A percentile compares a stretch with the other conserved stretches of the same genome.
phyloP scores from a whole-genome alignment of 164 flowering plant species.

The Piper betle region DNA sequence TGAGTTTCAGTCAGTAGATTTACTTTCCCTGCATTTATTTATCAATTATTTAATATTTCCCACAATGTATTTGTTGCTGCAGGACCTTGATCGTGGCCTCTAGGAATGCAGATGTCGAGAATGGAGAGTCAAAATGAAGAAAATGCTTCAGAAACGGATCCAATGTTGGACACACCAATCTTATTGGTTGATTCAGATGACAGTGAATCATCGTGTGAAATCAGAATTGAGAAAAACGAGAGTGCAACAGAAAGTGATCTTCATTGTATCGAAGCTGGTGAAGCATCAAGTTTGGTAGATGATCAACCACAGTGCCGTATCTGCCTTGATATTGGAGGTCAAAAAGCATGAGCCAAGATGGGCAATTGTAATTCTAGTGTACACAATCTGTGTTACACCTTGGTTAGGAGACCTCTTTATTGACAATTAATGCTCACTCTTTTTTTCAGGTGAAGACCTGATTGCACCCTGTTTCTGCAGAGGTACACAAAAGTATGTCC shows the following conservation, averaged over 20 bases:
- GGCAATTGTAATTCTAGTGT: neutral
- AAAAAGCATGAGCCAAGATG: neutral
- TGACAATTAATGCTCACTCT: neutral
- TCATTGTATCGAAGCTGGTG: slow-evolving; percentile 34
- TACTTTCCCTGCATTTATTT: slow-evolving; percentile 21
- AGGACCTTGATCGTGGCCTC: slow-evolving; percentile 13
- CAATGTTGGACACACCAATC: slow-evolving; percentile 37
- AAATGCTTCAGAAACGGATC: slow-evolving; percentile 46
- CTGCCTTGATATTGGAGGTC: slow-evolving; percentile 90
- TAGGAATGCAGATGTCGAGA: slow-evolving; percentile 58
- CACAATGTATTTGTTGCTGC: slow-evolving; percentile 19
- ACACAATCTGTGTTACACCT: neutral
- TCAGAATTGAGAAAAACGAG: slow-evolving; percentile 31
- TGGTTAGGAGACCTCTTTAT: neutral
- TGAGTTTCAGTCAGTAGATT: no score
- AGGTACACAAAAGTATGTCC: slow-evolving; percentile 96
- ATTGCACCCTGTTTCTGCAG: slow-evolving; percentile 95
- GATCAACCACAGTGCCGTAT: slow-evolving; percentile 92
- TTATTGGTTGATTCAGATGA: slow-evolving; percentile 20
- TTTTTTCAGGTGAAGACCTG: slow-evolving; percentile 63
- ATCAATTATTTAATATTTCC: slow-evolving; percentile 11
- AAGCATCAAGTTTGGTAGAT: slow-evolving; percentile 34
- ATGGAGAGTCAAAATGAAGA: slow-evolving; percentile 37
- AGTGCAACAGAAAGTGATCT: slow-evolving; percentile 21
- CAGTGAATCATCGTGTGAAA: slow-evolving; percentile 51